These are phyloP conservation scores for Nitzschia inconspicua DNA, from an alignment of 108 stramenopile species.

Conservation along the genomic window DNA sequence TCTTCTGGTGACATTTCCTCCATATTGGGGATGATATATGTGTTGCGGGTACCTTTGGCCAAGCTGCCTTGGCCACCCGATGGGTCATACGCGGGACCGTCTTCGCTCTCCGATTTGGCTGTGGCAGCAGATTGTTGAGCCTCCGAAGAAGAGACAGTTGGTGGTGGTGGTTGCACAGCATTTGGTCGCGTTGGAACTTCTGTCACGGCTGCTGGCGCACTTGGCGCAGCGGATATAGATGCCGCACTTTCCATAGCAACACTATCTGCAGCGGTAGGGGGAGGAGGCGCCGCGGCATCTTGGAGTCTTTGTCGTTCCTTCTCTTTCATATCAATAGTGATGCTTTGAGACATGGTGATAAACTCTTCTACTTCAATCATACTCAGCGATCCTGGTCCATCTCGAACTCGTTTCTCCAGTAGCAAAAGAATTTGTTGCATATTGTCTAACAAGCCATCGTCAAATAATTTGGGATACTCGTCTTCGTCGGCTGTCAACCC, in stretches of 20 bases:
- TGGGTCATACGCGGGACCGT: constrained; percentile 53
- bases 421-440: constrained; percentile 51
- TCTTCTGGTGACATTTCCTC: constrained; percentile 80
- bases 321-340: constrained; percentile 63
- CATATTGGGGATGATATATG: constrained; percentile 71
- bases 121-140: not conserved
- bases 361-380: constrained; percentile 49
- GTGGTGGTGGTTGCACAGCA: not conserved
- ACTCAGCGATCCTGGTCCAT: constrained; percentile 47
- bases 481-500: constrained; percentile 21
- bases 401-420: constrained; percentile 62
- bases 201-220: not conserved
- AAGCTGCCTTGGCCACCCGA: constrained; percentile 44
- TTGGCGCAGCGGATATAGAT: not conserved
- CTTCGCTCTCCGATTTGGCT: constrained; percentile 23
- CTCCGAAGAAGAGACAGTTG: not conserved
- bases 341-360: constrained; percentile 26
- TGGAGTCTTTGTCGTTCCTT: constrained; percentile 25
- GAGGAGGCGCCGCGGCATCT: constrained; percentile 1
- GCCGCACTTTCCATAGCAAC: not conserved
- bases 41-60: constrained; percentile 69
- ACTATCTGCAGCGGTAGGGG: constrained; percentile 2
- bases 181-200: not conserved
- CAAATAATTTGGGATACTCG: constrained; percentile 55
- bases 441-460: constrained; percentile 52